Conservation (phyloP, 208 protist genomes). For the Naegleria lovaniensis region DNA sequence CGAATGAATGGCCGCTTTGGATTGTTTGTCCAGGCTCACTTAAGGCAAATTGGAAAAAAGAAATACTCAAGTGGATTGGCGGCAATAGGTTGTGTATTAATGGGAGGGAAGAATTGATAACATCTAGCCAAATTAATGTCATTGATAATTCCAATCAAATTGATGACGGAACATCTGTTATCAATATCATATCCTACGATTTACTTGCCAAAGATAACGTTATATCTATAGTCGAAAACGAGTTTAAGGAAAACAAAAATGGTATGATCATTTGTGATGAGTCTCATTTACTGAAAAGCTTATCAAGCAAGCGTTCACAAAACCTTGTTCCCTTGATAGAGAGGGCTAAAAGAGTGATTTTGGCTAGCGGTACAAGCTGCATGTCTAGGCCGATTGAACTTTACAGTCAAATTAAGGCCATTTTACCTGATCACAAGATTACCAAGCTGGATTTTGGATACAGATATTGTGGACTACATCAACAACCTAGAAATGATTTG, state of each 20-base stretch:
- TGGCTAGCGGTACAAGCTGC: slow-evolving; percentile 52
- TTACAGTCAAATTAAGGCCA: slow-evolving; percentile 76
- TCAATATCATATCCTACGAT: slow-evolving; percentile 62
- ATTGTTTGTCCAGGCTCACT: slow-evolving; percentile 82
- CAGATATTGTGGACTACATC: slow-evolving; percentile 79
- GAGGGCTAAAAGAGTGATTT: background rate
- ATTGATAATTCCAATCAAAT: background rate
- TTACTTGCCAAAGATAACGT: slow-evolving; percentile 35
- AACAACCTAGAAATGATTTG: slow-evolving; percentile 23
- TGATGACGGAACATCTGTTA: background rate
- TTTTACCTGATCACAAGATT: slow-evolving; percentile 42
- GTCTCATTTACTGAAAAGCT: slow-evolving; percentile 4
- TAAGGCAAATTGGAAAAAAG: slow-evolving; percentile 67
- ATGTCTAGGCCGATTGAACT: slow-evolving; percentile 85
- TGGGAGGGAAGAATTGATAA: background rate
- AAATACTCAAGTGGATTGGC: slow-evolving; percentile 43
- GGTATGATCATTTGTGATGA: slow-evolving; percentile 36
- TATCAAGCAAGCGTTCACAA: background rate
- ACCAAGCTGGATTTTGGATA: slow-evolving; percentile 59
- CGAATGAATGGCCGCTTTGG: slow-evolving; percentile 82
- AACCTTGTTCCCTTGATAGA: background rate
- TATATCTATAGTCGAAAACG: background rate
- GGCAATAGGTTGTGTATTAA: background rate
- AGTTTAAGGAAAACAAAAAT: background rate
- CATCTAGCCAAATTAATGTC: background rate